Percentiles rank a stretch among this genome's conserved stretches.
Conservation (phyloP, 148 eudicot species). For the Vaccinium darrowii region DNA sequence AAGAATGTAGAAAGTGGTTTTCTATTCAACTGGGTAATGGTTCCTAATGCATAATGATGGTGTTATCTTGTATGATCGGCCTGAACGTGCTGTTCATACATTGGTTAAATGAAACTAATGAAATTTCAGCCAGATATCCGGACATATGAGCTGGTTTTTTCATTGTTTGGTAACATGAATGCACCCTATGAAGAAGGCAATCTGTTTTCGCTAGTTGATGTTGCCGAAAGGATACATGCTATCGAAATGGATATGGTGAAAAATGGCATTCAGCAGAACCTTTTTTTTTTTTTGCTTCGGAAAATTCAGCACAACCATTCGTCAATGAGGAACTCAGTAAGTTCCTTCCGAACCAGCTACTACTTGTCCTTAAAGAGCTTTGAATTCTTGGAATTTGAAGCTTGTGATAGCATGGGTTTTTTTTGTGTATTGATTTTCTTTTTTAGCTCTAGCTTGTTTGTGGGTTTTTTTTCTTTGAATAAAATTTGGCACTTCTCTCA, state of each 20-base stretch:
- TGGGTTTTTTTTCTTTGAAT: not conserved
- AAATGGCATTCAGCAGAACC: conserved; percentile 28
- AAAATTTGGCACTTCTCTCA: not conserved
- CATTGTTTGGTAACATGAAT: too few species aligned
- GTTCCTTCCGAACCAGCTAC: not conserved
- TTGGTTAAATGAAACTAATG: conserved; percentile 35
- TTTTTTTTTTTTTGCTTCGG: too few species aligned
- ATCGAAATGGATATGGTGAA: conserved; percentile 75
- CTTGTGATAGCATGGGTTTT: not conserved
- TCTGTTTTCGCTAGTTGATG: conserved; percentile 56
- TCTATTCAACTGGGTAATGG: not conserved
- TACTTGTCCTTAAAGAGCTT: conserved; percentile 1
- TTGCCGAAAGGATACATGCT: conserved; percentile 57
- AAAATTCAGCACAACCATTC: conserved; percentile 53
- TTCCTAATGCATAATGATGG: not conserved
- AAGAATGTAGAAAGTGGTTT: not conserved
- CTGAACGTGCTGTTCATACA: conserved; percentile 74
- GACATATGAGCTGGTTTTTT: too few species aligned
- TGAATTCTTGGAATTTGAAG: not conserved
- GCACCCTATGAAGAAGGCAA: conserved; percentile 74
- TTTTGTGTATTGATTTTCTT: not conserved
- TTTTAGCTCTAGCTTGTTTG: conserved; percentile 5
- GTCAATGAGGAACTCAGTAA: conserved; percentile 67
- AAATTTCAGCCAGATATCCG: too few species aligned
- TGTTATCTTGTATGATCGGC: conserved; percentile 58